Conservation (phyloP, 164 flowering plant genomes). For the Stephania yunnanensis region DNA sequence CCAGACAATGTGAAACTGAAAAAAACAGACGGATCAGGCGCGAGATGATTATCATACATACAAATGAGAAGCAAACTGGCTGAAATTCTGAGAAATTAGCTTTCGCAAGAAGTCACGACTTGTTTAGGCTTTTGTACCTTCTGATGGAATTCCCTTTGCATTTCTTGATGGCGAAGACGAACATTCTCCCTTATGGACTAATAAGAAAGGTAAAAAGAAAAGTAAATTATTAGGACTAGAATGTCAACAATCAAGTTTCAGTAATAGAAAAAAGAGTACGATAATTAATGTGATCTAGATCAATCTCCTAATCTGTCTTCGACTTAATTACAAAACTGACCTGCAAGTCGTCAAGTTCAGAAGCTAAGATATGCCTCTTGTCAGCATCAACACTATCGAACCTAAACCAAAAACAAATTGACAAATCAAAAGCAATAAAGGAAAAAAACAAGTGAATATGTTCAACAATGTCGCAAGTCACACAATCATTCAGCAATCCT, state of each 20-base stretch:
- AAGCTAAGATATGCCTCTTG: slow-evolving; percentile 30
- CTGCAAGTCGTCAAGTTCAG: slow-evolving; percentile 50
- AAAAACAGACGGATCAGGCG: neutral
- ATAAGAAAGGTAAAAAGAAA: slow-evolving; percentile 1
- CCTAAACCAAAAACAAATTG: slow-evolving; percentile 33
- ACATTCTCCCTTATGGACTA: slow-evolving; percentile 62
- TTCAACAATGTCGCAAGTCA: neutral
- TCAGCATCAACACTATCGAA: slow-evolving; percentile 32
- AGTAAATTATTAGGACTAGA: neutral
- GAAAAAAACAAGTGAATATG: neutral
- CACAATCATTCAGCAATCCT: neutral
- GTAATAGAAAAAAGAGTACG: neutral
- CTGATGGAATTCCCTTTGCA: slow-evolving; percentile 63
- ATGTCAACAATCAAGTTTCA: neutral
- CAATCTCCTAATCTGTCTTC: neutral
- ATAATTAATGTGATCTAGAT: neutral
- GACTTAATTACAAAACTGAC: slow-evolving; percentile 26
- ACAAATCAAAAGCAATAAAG: neutral
- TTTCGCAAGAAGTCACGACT: neutral
- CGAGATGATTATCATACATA: neutral
- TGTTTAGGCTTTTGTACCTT: slow-evolving; percentile 38
- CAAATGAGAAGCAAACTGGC: neutral
- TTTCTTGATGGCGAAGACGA: slow-evolving; percentile 58
- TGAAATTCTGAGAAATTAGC: no score
- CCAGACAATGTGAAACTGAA: slow-evolving; percentile 92